phyloP scores from a whole-genome alignment of 768 basidiomycete species.

The Cyclocybe aegerita region DNA sequence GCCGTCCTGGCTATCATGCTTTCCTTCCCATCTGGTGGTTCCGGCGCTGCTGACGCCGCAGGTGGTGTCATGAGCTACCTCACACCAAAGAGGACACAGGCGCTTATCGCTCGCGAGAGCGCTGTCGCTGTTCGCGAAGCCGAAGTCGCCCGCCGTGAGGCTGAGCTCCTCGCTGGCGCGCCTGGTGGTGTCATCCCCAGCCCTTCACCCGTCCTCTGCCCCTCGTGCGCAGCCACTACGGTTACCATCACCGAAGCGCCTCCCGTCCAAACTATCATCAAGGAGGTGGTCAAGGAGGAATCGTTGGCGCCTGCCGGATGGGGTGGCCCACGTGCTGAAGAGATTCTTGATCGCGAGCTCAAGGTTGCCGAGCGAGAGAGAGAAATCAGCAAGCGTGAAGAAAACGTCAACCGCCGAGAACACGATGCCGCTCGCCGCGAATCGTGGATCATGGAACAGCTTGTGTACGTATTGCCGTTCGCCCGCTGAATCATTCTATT shows the following conservation, averaged over 20 bases:
- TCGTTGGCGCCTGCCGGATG: slow-evolving; percentile 79
- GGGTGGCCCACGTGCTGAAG: slow-evolving; percentile 75
- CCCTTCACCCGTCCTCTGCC: slow-evolving; percentile 51
- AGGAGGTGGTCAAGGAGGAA: slow-evolving; percentile 84
- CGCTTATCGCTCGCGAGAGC: slow-evolving; percentile 75
- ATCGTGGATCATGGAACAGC: slow-evolving; percentile 90
- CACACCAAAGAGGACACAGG: slow-evolving; percentile 81
- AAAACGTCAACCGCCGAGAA: slow-evolving; percentile 80
- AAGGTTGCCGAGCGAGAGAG: slow-evolving; percentile 84
- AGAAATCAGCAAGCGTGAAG: slow-evolving; percentile 85
- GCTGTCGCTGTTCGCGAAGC: slow-evolving; percentile 82
- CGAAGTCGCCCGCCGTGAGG: slow-evolving; percentile 87
- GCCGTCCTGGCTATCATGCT: slow-evolving; percentile 92
- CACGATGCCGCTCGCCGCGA: slow-evolving; percentile 87
- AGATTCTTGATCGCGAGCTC: slow-evolving; percentile 81
- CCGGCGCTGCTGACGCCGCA: slow-evolving; percentile 33
- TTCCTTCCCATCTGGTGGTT: slow-evolving; percentile 61
- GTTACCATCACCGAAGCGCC: slow-evolving; percentile 54
- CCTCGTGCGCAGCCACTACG: slow-evolving; percentile 55
- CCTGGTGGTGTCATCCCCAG: slow-evolving; percentile 75
- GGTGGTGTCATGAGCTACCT: slow-evolving; percentile 69
- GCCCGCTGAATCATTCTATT: neutral
- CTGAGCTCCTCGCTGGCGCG: slow-evolving; percentile 79
- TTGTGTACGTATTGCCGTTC: slow-evolving; percentile 57
- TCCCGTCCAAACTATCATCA: slow-evolving; percentile 77